These are phyloP conservation scores for Gyromitra esculenta DNA, from an alignment of 2,329 filamentous ascomycete genomes.

Conservation along the genomic window DNA sequence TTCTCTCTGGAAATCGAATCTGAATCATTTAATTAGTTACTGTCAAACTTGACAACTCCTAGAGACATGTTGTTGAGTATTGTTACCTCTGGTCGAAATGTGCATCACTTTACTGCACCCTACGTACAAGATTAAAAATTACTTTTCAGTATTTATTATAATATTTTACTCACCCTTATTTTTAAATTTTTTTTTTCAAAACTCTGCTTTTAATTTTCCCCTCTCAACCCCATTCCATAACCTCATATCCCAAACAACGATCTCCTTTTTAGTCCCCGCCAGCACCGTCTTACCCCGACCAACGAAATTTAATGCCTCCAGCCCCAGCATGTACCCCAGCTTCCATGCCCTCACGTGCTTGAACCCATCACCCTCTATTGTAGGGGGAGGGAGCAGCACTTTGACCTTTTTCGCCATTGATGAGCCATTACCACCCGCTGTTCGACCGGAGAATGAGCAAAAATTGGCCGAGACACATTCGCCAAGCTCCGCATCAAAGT, in stretches of 20 bases:
- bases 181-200: conserved; percentile 10
- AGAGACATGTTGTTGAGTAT: not conserved
- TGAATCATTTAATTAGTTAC: not conserved
- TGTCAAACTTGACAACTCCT: not conserved
- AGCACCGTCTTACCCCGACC: conserved; percentile 53
- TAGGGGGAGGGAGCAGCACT: conserved; percentile 27
- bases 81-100: not conserved
- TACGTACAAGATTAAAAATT: conserved; percentile 11
- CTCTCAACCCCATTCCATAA: conserved; percentile 37
- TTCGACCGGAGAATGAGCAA: conserved; percentile 31
- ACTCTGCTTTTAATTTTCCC: conserved; percentile 39
- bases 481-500: conserved; percentile 26
- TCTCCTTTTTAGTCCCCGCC: conserved; percentile 53
- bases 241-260: conserved; percentile 55
- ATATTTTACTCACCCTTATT: not conserved
- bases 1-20: not conserved
- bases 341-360: conserved; percentile 53
- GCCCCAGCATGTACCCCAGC: conserved; percentile 53
- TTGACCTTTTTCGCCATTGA: conserved; percentile 15
- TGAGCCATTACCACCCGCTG: conserved; percentile 2
- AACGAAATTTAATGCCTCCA: conserved; percentile 55
- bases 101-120: not conserved
- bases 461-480: conserved; percentile 35
- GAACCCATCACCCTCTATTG: conserved; percentile 10
- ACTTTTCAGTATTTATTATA: conserved; percentile 8